Conservation (phyloP, 345 rosid genomes). For the Lepidium didymum region DNA sequence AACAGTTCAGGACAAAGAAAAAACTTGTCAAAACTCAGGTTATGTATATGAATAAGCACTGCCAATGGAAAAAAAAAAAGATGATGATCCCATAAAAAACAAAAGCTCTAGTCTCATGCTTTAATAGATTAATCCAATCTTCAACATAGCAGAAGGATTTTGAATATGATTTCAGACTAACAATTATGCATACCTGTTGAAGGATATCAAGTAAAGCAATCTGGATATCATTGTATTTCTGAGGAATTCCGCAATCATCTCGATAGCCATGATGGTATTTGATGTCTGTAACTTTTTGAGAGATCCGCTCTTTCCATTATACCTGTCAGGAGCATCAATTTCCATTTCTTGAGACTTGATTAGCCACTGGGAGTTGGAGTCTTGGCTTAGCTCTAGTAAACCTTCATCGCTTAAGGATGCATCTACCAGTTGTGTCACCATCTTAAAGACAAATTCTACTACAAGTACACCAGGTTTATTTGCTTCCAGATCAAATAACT, state of each 20-base stretch:
- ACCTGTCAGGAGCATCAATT: slow-evolving; percentile 43
- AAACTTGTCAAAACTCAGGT: neutral
- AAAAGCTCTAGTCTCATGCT: neutral
- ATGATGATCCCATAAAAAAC: neutral
- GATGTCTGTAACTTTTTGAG: slow-evolving; percentile 47
- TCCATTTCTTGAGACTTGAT: slow-evolving; percentile 58
- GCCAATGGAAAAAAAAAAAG: neutral
- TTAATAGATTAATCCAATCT: neutral
- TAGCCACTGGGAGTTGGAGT: slow-evolving; percentile 56
- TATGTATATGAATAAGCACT: neutral
- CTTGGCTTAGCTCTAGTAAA: slow-evolving; percentile 55
- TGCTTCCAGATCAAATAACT: slow-evolving; percentile 48
- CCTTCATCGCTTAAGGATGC: slow-evolving; percentile 88
- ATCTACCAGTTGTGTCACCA: slow-evolving; percentile 75
- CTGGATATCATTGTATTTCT: slow-evolving; percentile 62
- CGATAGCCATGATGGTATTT: slow-evolving; percentile 68
- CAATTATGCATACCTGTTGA: slow-evolving; percentile 52
- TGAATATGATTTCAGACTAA: neutral
- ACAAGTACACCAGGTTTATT: slow-evolving; percentile 59
- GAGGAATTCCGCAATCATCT: slow-evolving; percentile 64
- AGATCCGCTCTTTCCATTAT: slow-evolving; percentile 45
- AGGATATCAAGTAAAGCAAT: slow-evolving; percentile 60
- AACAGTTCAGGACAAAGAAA: neutral
- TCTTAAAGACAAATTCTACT: slow-evolving; percentile 58
- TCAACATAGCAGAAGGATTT: neutral